Base-by-base conservation (phyloP, 768 basidiomycete species). In the Termitomyces sp. region DNA sequence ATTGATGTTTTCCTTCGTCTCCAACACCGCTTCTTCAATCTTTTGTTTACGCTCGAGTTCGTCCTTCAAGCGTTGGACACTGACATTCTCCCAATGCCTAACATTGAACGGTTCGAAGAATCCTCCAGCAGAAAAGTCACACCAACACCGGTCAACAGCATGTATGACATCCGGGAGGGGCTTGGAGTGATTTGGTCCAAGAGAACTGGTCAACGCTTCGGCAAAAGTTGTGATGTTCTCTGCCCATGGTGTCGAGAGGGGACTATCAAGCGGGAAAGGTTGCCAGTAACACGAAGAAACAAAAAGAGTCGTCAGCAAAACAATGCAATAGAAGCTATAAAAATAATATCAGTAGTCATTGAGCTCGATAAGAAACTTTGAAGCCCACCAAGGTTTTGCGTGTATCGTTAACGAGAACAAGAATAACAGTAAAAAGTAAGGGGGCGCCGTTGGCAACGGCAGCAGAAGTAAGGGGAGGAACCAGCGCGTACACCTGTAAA, bases 241-340 rank as follows among this genome's bases (percentile, higher is more conserved):
- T 5, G 84, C 70, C 87, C 87, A 90, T 10, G 88, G 86, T 16
- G 64, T 67, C 12, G 82, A 78, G 54, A 92, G 82, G 0, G 79
- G 74, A 25, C 79, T 82, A 56, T 85, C 80, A 44, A 84, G 68
- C 22, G 86, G 81, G 53, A 91, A 82, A 29, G 92, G 89, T 58
- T 89, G 88, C 91, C 91, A 93, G 70, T 92, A 92, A 67, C 91
- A 94, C 16, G 91, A 89, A 15, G 91, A 89, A 56, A 91, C 76
- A 67, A 91, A 93, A 46, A 93, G 78, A n/a, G 91, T 88, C 0
- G 83, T 78, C 13, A 94, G 82, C 20, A 94, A 78, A 22, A 91
- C 77, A 52, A 94, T 86, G 76, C 91, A 94, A 67, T 94, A 94
- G 67, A 92, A 91, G 63, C 91, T 94, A 55, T 1, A 6, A 53